Base-by-base conservation (phyloP, 805 yeast genomes). In the Tetrapisispora pingtungensis region DNA sequence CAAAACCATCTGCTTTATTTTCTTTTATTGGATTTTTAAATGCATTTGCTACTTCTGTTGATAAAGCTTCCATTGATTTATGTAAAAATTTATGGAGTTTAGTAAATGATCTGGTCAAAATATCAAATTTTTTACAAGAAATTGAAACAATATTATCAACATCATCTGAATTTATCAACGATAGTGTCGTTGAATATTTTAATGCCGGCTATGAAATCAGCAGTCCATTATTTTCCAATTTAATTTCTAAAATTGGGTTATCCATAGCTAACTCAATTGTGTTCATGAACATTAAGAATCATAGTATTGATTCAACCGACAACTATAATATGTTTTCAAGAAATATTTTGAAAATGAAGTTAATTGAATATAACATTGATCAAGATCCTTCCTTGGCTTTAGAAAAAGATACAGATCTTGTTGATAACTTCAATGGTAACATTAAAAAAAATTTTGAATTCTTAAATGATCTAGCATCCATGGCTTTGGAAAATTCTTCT, bases 1-100 rank as follows among this genome's bases (percentile, higher is more conserved):
- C 47, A 15, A 50, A 48, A 28, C 46, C 45, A 5, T 35, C 52
- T 3, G 47, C 53, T 33, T 54, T 57, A 22, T 64, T 68, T 47
- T 67, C 70, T 38, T 51, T 68, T 7, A 35, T 65, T 2, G 74
- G 74, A 0, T 66, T 68, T 41, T 42, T 70, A 39, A 62, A 61
- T 42, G 64, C 72, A 0, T 54, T 61, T 33, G 46, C 52, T 13
- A 32, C 45, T n/a, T 46, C 43, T 22, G 31, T 41, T 32, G 46
- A 47, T n/a, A 46, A 48, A 7, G 40, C 50, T 3, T 42, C 57
- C 3, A 7, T 47, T 15, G 48, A 46, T 18, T 40, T 57, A 13
- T 42, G 45, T 7, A 37, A 48, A 36, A 40, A 41, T 18, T 49
- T 52, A 12, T 58, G 61, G 59, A 42, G 33, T 22, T 49, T 42